Percentiles rank a stretch among this genome's conserved stretches.
phyloP scores from a whole-genome alignment of 495 filamentous ascomycete species.

The Penicillium tannophilum region DNA sequence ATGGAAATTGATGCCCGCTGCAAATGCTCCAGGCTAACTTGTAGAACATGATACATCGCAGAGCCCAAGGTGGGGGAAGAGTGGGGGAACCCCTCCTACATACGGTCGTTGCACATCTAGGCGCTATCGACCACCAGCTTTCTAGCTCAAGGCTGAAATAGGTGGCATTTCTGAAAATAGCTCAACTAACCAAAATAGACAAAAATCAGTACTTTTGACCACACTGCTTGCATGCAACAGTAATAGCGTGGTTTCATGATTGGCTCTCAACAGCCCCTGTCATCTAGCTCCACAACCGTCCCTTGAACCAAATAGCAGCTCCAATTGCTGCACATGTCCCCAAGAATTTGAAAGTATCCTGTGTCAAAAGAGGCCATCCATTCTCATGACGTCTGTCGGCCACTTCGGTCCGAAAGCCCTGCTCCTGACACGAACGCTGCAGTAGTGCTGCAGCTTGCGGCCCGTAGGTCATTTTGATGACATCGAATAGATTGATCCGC shows the following conservation, averaged over 20 bases:
- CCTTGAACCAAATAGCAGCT: not conserved
- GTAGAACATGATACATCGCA: too few relatives aligned
- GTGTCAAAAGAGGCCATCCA: not conserved
- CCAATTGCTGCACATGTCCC: not conserved
- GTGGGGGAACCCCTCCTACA: too few relatives aligned
- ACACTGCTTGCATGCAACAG: not conserved
- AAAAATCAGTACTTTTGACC: not conserved
- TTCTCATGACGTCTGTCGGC: not conserved
- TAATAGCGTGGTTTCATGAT: not conserved
- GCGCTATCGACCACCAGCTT: too few relatives aligned
- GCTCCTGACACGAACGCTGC: not conserved
- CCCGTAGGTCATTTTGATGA: not conserved
- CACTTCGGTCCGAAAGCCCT: not conserved
- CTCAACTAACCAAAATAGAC: too few relatives aligned
- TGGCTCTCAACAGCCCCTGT: not conserved
- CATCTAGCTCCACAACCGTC: not conserved
- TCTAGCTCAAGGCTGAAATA: too few relatives aligned
- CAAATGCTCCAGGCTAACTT: too few relatives aligned
- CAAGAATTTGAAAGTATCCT: not conserved
- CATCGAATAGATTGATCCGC: not conserved
- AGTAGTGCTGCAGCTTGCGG: not conserved
- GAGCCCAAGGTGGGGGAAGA: too few relatives aligned
- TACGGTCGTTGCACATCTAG: too few relatives aligned
- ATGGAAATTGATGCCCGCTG: too few relatives aligned
- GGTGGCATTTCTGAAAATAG: too few relatives aligned